Evolutionary conservation across 1,139 yeast species (phyloP), one percentile per base, ranked within the genome.

Genomic region (Nadsonia commutata): DNA sequence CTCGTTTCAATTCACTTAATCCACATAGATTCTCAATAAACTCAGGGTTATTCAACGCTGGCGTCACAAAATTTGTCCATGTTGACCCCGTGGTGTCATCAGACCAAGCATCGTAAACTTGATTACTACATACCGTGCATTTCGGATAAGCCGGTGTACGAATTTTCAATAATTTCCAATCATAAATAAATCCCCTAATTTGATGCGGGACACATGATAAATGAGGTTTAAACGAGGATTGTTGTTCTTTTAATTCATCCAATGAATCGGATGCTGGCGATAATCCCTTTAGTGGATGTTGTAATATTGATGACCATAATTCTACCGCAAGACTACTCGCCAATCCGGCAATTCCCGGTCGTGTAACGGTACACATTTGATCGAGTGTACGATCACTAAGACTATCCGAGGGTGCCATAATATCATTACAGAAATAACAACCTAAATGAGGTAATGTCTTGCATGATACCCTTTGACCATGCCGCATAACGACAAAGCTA

Each of bases 321-420:
- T 90, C 98, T 0, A 85, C 94, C 0, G 95, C 95, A 38, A 79
- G 65, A 0, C 96, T 76, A 0, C 95, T 74, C 0, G 98, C 97
- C 61, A 85, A 65, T 55, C 82, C 65, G 0, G 98, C 95, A 0
- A 81, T 88, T 0, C 99, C 98, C 0, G 99, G 98, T 39, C 98
- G 67, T 0, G 98, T 90, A 1, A 90, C 98, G 0, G 98, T 90
- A 58, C 99, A 90, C 96, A 90, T 90, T 59, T 90, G 97, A 61
- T 90, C 99, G 48, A 90, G 64, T 0, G 96, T 82, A 43, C 95
- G 68, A 55, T 86, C 94, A 0, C 84, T 71, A 17, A 84, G 64
- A 48, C 94, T 80, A 57, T 90, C 95, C 5, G 78, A 67, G 0
- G 99, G 98, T 0, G 96, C 96, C 41, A 86, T 88, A 7, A 90